phyloP scores from a whole-genome alignment of 257 asterid species.

The Solanum pennellii region DNA sequence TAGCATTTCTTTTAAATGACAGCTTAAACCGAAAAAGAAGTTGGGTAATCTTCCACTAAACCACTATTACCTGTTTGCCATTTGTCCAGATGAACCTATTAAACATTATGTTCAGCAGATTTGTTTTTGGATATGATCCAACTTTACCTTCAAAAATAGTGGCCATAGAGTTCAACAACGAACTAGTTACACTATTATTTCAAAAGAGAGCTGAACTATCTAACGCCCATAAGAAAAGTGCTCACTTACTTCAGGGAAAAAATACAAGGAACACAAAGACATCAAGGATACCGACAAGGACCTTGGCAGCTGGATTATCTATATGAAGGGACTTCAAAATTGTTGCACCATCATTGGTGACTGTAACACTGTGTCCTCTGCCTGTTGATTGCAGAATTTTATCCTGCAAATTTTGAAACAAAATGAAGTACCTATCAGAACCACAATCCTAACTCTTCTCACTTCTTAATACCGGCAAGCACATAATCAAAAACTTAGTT shows the following conservation, averaged over 20 bases:
- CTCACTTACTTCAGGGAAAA: background rate
- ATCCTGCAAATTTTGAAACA: constrained; percentile 35
- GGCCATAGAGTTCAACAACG: background rate
- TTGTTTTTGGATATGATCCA: background rate
- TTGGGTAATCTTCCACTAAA: background rate
- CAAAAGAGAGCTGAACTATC: background rate
- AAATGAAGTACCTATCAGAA: background rate
- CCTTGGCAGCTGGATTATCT: constrained; percentile 98
- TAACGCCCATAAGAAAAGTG: background rate
- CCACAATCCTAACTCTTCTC: background rate
- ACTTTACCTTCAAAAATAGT: background rate
- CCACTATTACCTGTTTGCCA: background rate
- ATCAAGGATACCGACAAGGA: constrained; percentile 85
- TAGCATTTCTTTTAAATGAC: background rate
- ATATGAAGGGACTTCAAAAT: constrained; percentile 93
- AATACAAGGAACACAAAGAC: background rate
- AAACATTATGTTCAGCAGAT: background rate
- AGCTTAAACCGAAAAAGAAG: background rate
- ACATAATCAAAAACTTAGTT: background rate
- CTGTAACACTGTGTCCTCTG: constrained; percentile 75
- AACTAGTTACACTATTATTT: background rate
- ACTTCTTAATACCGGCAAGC: background rate
- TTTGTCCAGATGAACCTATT: background rate
- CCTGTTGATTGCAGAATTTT: constrained; percentile 94
- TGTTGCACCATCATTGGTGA: constrained; percentile 98